phyloP scores from a whole-genome alignment of 202 grass and related monocot species.

The Schoenoplectus triqueter region DNA sequence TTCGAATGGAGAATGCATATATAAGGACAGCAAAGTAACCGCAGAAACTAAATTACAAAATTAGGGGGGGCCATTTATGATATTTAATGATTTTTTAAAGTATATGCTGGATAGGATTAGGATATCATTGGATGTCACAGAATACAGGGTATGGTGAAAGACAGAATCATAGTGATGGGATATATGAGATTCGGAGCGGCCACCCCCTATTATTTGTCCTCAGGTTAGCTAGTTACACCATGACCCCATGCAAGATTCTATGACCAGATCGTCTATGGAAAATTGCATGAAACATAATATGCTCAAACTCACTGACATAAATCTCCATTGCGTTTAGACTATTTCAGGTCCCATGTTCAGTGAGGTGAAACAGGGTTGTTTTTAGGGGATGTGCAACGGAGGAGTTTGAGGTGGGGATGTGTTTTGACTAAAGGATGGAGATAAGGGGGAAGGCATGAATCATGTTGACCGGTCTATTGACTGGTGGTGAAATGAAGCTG shows the following conservation, averaged over 20 bases:
- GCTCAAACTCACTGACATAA: too few species aligned
- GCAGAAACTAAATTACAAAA: too few species aligned
- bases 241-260: neutral
- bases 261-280: neutral
- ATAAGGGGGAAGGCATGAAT: constrained; percentile 1
- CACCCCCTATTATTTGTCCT: constrained; percentile 18
- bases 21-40: too few species aligned
- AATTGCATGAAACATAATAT: too few species aligned
- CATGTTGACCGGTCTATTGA: neutral
- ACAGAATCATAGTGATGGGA: constrained; percentile 32
- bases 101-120: neutral
- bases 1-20: too few species aligned
- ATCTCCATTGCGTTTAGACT: neutral
- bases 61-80: too few species aligned
- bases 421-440: constrained; percentile 12
- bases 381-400: neutral
- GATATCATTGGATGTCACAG: neutral
- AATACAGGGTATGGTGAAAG: neutral
- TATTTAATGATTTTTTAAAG: too few species aligned
- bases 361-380: neutral
- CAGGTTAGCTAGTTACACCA: neutral
- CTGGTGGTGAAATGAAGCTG: neutral
- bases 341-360: neutral
- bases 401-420: neutral
- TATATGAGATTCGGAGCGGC: constrained; percentile 11